These are phyloP conservation scores for Alternaria infectoria DNA, from an alignment of 2,329 filamentous ascomycete genomes.

Conservation along the genomic window DNA sequence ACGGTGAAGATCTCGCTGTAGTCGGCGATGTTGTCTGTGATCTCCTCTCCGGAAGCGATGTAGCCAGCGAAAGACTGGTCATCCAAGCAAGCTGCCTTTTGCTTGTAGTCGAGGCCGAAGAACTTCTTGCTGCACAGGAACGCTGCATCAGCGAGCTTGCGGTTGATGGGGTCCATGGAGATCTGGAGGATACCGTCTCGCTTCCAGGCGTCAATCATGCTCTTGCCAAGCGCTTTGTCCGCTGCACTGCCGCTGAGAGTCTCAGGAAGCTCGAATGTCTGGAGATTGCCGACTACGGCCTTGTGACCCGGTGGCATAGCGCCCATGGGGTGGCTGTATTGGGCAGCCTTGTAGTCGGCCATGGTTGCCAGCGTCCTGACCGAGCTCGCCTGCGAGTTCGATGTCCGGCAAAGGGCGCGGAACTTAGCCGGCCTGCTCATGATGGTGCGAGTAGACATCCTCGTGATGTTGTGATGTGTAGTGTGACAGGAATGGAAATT, in stretches of 20 bases:
- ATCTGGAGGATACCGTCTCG: slow-evolving; percentile 13
- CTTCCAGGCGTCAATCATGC: slow-evolving; percentile 15
- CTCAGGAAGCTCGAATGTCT: slow-evolving; percentile 11
- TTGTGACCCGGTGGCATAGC: slow-evolving; percentile 10
- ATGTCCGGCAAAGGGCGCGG: background rate
- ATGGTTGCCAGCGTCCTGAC: background rate
- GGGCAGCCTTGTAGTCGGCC: background rate
- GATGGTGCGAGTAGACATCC: slow-evolving; percentile 4
- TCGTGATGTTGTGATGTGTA: background rate
- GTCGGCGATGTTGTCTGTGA: slow-evolving; percentile 54
- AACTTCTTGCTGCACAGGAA: slow-evolving; percentile 14
- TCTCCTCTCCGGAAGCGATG: slow-evolving; percentile 56
- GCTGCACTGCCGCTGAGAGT: slow-evolving; percentile 4
- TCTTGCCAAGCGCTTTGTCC: slow-evolving; percentile 11
- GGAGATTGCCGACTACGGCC: slow-evolving; percentile 5
- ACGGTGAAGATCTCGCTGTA: slow-evolving; percentile 62
- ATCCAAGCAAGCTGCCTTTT: slow-evolving; percentile 56
- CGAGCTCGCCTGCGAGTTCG: background rate
- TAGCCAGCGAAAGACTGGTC: slow-evolving; percentile 57
- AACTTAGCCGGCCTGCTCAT: background rate
- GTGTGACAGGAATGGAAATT: background rate
- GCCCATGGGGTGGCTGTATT: background rate
- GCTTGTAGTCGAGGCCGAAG: slow-evolving; percentile 2
- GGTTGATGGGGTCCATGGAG: slow-evolving; percentile 14
- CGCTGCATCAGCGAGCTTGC: slow-evolving; percentile 11